Base-by-base conservation (phyloP, 192 early-diverging fungal species). In the Tieghemiomyces parasiticus region DNA sequence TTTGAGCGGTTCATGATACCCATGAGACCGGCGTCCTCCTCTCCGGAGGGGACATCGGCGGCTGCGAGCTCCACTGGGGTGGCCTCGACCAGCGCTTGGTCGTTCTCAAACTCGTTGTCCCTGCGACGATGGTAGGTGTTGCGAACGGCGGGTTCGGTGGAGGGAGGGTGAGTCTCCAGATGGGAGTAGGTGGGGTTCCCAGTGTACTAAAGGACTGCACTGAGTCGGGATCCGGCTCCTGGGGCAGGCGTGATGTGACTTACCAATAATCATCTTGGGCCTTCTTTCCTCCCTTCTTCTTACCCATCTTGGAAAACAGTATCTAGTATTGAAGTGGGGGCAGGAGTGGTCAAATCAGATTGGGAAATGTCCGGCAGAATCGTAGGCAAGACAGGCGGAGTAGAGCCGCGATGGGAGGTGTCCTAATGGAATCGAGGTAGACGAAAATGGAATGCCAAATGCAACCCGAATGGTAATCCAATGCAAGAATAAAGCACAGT, bases 261-360 rank as follows among this genome's bases (percentile, higher is more conserved):
- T 74, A 77, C 77, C 77, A 78, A 59, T 78, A 79, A 52, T 77
- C 78, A 68, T 80, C 75, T 63, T 77, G 71, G 46, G 73, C 71
- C 61, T 71, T 76, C 28, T 75, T 77, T 69, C 71, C 70, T 63
- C 65, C 68, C 51, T 76, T 76, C 68, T 76, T 80, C 65, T 77
- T 77, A 67, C 67, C 75, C 73, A 77, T 76, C 60, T 61, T 74
- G 34, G 2, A 2, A 24, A 16, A 42, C 16, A 42, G 38, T 42
- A 10, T 10, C 16, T 10, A 16, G 16, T 10, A 42, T 42, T 42
- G 38, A 16, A 42, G 38, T 6, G 38, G 38, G 6, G 38, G 16
- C 38, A 6, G 6, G 38, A 42, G 16, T 10, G 8, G 38, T 6
- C 16, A 42, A 42, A 42, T n/a, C n/a, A n/a, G n/a, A n/a, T n/a